Conservation (phyloP, 106 monocot species). For the Cymbidium sinense region DNA sequence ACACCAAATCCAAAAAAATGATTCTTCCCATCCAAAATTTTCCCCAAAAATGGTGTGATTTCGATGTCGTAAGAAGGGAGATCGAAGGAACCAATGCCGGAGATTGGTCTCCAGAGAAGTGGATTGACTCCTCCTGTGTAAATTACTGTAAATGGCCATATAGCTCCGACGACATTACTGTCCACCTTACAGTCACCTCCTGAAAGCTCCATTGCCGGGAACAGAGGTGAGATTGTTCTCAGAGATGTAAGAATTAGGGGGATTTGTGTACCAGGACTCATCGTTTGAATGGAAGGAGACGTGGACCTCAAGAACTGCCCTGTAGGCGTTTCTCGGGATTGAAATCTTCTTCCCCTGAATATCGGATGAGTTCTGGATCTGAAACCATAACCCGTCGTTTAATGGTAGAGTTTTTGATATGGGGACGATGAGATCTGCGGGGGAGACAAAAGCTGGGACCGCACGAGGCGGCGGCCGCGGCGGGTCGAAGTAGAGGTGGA, state of each 20-base stretch:
- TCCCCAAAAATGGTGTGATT: constrained; percentile 76
- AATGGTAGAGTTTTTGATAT: constrained; percentile 61
- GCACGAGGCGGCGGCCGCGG: constrained; percentile 9
- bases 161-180: constrained; percentile 48
- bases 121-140: constrained; percentile 89
- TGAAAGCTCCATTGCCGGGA: constrained; percentile 66
- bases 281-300: constrained; percentile 71
- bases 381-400: constrained; percentile 79
- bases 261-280: constrained; percentile 89
- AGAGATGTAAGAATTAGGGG: constrained; percentile 54
- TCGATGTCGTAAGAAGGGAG: constrained; percentile 83
- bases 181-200: constrained; percentile 66
- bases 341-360: constrained; percentile 33
- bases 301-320: constrained; percentile 79
- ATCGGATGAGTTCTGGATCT: constrained; percentile 48
- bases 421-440: constrained; percentile 76
- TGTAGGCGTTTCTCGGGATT: constrained; percentile 64
- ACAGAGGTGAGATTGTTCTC: constrained; percentile 46
- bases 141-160: constrained; percentile 95
- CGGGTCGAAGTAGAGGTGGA: constrained; percentile 14
- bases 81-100: constrained; percentile 84
- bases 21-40: constrained; percentile 62
- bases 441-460: constrained; percentile 25
- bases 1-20: constrained; percentile 76
- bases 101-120: constrained; percentile 88